Base-by-base conservation (phyloP, 2,329 filamentous ascomycete species). In the Phialophora chinensis region DNA sequence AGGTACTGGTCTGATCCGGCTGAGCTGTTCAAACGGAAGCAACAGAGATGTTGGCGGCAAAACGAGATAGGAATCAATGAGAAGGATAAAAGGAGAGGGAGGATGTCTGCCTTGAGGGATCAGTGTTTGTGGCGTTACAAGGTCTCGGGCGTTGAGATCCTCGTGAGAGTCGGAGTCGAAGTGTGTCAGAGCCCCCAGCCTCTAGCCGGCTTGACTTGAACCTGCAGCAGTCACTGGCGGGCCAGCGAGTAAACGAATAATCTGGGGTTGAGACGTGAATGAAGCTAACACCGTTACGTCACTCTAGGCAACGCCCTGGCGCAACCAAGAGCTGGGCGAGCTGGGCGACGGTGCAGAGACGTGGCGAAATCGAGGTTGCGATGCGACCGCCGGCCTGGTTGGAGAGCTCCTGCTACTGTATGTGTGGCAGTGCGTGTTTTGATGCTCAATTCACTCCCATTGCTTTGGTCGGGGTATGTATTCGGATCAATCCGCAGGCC, bases 211-310 rank as follows among this genome's bases (percentile, higher is more conserved):
- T 29, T 20, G 17, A 27, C n/a, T 23, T n/a, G 17, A 29, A 35
- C 12, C 31, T 10, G 44, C n/a, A 52, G 57, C 57, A 35, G 6
- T 56, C 27, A 35, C 14, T 56, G 53, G 53, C 42, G 14, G 57
- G 44, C 49, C 14, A 33, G 31, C 42, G 42, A 50, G 44, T 31
- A 58, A 20, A 50, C 57, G 57, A 50, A 47, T 52, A 60, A 60
- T 60, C 57, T 33, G 57, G 57, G 57, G 57, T 60, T 50, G 44
- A 47, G 38, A 44, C 8, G 17, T n/a, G 23, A 17, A 50, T 14
- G 57, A 35, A 35, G 27, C 57, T 60, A 60, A 35, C 57, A 52
- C 44, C 49, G 57, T 60, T 60, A 60, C 57, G 57, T 60, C 57
- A 60, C 57, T 50, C 31, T 25, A 17, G 25, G 25, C 38, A 14